Evolutionary conservation across 495 filamentous ascomycete genomes (phyloP).

Genomic region (Viridothelium virens): DNA sequence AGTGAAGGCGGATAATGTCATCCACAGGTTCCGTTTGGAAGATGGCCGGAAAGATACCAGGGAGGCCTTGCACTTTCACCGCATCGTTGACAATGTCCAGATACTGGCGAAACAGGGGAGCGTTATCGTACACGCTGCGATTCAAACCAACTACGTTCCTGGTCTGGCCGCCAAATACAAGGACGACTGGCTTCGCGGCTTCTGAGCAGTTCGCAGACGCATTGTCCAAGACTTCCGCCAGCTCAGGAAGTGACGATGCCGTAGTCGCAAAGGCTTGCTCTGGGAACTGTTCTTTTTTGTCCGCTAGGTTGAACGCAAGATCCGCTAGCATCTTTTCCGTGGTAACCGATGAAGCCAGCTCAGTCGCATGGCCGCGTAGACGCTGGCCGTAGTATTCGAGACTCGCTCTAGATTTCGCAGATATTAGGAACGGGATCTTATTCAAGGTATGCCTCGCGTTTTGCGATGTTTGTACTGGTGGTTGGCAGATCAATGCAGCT

Average conservation of each 20-base stretch:
- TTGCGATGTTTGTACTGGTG: not conserved
- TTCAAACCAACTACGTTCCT: not conserved
- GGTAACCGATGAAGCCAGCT: not conserved
- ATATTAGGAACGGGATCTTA: conserved; percentile 39
- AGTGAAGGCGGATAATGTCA: conserved; percentile 21
- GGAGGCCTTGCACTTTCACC: conserved; percentile 10
- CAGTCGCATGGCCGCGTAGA: not conserved
- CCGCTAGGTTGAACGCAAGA: not conserved
- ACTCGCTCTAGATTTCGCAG: conserved; percentile 42
- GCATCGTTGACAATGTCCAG: not conserved
- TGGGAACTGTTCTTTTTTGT: not conserved
- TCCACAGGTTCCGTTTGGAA: not conserved
- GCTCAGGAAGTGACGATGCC: not conserved
- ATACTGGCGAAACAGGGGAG: not conserved
- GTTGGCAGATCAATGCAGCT: conserved; percentile 25
- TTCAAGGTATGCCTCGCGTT: not conserved
- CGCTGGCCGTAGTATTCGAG: conserved; percentile 30
- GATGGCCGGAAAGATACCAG: conserved; percentile 17
- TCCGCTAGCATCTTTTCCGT: not conserved
- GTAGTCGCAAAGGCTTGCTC: not conserved
- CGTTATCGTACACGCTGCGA: not conserved
- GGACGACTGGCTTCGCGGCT: not conserved
- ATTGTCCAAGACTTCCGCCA: not conserved
- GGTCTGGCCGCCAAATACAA: not conserved
- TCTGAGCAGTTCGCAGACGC: not conserved